Evolutionary conservation across 768 basidiomycete species (phyloP), one percentile per base, ranked within the genome.

Genomic region (Naganishia antarctica): DNA sequence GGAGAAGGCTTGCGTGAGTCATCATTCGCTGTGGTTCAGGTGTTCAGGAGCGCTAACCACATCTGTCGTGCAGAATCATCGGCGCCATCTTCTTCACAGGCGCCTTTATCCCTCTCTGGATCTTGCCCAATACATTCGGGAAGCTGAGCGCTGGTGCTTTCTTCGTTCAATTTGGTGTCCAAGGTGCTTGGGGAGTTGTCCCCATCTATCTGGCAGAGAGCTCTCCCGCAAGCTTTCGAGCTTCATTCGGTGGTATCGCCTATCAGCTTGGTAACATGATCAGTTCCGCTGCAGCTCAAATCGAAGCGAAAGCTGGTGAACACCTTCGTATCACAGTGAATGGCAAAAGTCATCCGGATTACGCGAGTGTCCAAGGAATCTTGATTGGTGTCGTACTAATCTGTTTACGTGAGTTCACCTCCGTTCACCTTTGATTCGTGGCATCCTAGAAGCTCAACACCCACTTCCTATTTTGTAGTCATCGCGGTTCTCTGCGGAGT

Each of bases 131-230:
- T 6, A 77, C 81, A 0, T 92, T 92, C 76, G 74, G 82, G 0
- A 37, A 21, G 41, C 85, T 96, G 9, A 72, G 88, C 0, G 89
- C 89, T 0, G 90, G 68, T 1, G 68, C 63, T 8, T 71, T 71
- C 79, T 90, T 84, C 69, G 80, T 91, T 16, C 90, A 92, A 71
- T 84, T 89, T 68, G 89, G 89, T 57, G 89, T 93, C 0, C 91
- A 94, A 74, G 90, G 90, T 1, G 90, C 89, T 40, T 91, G 89
- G 88, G 89, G 89, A 70, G 86, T 90, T 12, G 88, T 90, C 74
- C 90, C 90, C 1, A 87, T 91, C 70, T 87, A 87, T 75, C 81
- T 93, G 23, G 82, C 85, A 13, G 91, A 94, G 76, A 82, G 91
- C 79, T 87, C 88, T 0, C 91, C 91, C 1, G 87, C 89, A 4